Conservation (phyloP, 805 yeast genomes). For the Nakazawaea pomicola region DNA sequence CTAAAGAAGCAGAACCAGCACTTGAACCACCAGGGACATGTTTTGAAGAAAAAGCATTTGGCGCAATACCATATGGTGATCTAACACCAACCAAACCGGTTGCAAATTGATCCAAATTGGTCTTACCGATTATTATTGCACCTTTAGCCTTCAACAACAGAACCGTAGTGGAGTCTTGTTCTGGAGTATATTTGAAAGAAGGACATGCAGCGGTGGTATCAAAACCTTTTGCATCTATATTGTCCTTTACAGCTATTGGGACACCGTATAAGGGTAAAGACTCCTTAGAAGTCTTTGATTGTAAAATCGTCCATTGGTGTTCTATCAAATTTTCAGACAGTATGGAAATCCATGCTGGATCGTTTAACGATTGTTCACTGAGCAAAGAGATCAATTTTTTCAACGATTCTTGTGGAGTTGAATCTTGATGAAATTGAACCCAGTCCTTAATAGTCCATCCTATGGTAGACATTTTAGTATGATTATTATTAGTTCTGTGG, state of each 20-base stretch:
- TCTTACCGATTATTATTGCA: slow-evolving; percentile 90
- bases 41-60: slow-evolving; percentile 66
- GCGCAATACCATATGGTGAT: slow-evolving; percentile 90
- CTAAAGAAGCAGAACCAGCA: slow-evolving; percentile 93
- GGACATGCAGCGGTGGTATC: slow-evolving; percentile 97
- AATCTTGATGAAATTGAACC: slow-evolving; percentile 59
- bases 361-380: slow-evolving; percentile 47
- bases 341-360: slow-evolving; percentile 91
- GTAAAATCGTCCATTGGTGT: slow-evolving; percentile 77
- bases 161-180: slow-evolving; percentile 72
- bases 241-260: slow-evolving; percentile 92
- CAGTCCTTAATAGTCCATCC: slow-evolving; percentile 87
- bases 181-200: slow-evolving; percentile 64
- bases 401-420: slow-evolving; percentile 59
- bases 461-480: slow-evolving; percentile 20
- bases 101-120: slow-evolving; percentile 95
- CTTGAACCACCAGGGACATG: slow-evolving; percentile 95
- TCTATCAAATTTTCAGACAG: slow-evolving; percentile 55
- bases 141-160: slow-evolving; percentile 75
- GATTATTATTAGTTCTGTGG: too few relatives aligned
- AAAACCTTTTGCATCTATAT: slow-evolving; percentile 80
- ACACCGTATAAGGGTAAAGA: slow-evolving; percentile 80
- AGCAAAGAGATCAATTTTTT: slow-evolving; percentile 41
- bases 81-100: slow-evolving; percentile 95
- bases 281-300: slow-evolving; percentile 51